These are phyloP conservation scores for Scedosporium dehoogii DNA, from an alignment of 2,329 filamentous ascomycete species.

Conservation along the genomic window DNA sequence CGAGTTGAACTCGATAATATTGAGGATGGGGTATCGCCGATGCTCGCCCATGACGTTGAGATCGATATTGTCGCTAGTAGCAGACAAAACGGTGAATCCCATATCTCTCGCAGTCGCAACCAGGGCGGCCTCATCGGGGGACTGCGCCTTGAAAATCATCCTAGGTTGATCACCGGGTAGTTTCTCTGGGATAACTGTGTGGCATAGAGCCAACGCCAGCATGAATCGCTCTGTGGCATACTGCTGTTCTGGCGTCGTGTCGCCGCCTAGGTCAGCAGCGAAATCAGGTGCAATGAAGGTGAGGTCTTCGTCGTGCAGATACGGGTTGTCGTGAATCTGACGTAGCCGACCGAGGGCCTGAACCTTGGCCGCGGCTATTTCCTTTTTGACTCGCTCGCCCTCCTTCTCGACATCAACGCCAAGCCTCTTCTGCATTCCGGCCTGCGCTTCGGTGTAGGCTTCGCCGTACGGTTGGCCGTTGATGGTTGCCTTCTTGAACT, in stretches of 20 bases:
- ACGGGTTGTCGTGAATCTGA: constrained; percentile 77
- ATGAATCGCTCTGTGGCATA: constrained; percentile 81
- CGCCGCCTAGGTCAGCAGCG: constrained; percentile 70
- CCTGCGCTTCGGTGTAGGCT: constrained; percentile 93
- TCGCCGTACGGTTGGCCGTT: constrained; percentile 96
- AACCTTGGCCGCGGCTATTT: constrained; percentile 70
- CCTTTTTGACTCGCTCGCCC: constrained; percentile 56
- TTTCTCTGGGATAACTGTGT: constrained; percentile 88
- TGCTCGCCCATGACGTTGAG: constrained; percentile 84
- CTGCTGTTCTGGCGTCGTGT: constrained; percentile 66
- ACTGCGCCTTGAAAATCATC: constrained; percentile 95
- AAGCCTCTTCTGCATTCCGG: constrained; percentile 87
- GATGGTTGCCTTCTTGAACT: constrained; percentile 97
- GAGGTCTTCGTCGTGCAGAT: constrained; percentile 77
- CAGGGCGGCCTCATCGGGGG: constrained; percentile 88
- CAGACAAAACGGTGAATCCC: constrained; percentile 84
- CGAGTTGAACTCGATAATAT: constrained; percentile 96
- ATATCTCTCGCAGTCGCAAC: constrained; percentile 91
- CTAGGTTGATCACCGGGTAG: constrained; percentile 81
- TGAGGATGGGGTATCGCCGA: constrained; percentile 75
- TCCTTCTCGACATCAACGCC: constrained; percentile 82
- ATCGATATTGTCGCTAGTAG: constrained; percentile 68
- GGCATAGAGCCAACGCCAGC: constrained; percentile 89
- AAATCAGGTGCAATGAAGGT: constrained; percentile 92
- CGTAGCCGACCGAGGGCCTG: constrained; percentile 65